Conservation (phyloP, 192 early-diverging fungal species). For the Pilaira anomala region DNA sequence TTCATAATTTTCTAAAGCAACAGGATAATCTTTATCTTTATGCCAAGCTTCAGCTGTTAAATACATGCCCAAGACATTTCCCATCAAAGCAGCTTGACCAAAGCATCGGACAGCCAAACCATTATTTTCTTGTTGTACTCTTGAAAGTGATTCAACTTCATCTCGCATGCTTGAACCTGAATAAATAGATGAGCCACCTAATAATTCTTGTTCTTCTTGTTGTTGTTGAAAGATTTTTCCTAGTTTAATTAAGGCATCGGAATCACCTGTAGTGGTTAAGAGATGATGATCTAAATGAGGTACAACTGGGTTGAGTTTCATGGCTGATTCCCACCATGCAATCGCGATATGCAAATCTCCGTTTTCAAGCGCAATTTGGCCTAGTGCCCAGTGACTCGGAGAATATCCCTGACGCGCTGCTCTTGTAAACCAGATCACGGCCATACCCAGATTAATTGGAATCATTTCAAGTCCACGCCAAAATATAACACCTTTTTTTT, state of each 20-base stretch:
- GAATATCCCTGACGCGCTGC: constrained; percentile 24
- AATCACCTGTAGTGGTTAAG: constrained; percentile 10
- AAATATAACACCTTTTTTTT: constrained; percentile 20
- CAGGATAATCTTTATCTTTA: constrained; percentile 20
- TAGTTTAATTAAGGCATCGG: constrained; percentile 27
- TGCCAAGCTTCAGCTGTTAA: constrained; percentile 27
- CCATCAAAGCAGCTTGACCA: constrained; percentile 31
- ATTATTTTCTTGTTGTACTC: constrained; percentile 3
- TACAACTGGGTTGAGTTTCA: constrained; percentile 8
- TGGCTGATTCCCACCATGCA: constrained; percentile 28
- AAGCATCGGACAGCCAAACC: constrained; percentile 18
- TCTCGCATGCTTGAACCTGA: neutral
- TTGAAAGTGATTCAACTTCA: constrained; percentile 6
- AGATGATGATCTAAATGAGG: constrained; percentile 2
- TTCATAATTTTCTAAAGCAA: constrained; percentile 29
- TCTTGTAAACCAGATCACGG: constrained; percentile 28
- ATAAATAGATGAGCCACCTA: neutral
- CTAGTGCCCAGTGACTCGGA: constrained; percentile 31
- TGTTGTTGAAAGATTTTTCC: constrained; percentile 22
- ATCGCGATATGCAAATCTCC: constrained; percentile 34
- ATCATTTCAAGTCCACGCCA: constrained; percentile 22
- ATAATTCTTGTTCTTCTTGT: neutral
- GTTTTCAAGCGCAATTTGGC: constrained; percentile 31
- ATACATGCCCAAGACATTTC: constrained; percentile 30
- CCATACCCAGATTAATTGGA: constrained; percentile 28